A percentile compares a stretch with the other conserved stretches of the same genome.
Conservation (phyloP, 371 early-diverging fungal genomes). For the Mucor racemosus region DNA sequence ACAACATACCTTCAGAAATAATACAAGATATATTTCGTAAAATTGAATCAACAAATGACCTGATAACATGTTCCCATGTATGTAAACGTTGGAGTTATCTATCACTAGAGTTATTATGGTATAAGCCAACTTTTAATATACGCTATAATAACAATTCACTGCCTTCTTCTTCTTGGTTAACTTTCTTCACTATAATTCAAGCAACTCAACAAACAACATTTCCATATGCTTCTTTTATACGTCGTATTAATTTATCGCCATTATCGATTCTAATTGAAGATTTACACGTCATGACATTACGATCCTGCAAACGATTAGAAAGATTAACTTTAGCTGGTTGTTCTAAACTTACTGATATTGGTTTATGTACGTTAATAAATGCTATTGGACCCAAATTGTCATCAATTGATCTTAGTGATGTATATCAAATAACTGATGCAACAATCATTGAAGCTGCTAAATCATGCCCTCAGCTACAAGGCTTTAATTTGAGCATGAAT, state of each 20-base stretch:
- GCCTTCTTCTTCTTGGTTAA: constrained; percentile 24
- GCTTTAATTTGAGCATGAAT: constrained; percentile 51
- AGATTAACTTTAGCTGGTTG: constrained; percentile 63
- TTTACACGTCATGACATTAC: constrained; percentile 40
- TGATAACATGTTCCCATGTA: constrained; percentile 41
- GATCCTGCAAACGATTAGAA: constrained; percentile 57
- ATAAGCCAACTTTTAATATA: constrained; percentile 38
- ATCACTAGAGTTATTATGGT: constrained; percentile 56
- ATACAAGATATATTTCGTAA: constrained; percentile 50
- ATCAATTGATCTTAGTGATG: constrained; percentile 52
- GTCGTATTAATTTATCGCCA: constrained; percentile 63
- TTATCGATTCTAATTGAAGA: constrained; percentile 52
- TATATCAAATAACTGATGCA: constrained; percentile 37
- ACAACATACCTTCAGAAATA: constrained; percentile 46
- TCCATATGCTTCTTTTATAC: constrained; percentile 61
- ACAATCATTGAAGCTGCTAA: constrained; percentile 38
- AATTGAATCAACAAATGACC: constrained; percentile 36
- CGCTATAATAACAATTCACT: constrained; percentile 13
- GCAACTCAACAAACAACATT: constrained; percentile 27
- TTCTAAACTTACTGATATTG: constrained; percentile 49
- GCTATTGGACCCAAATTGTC: constrained; percentile 32
- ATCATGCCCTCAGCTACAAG: constrained; percentile 48
- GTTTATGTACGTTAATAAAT: constrained; percentile 52
- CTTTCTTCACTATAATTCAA: constrained; percentile 35
- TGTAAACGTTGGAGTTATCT: constrained; percentile 54